phyloP scores from a whole-genome alignment of 1,139 yeast genomes.

The Trichomonascaceae sp. region DNA sequence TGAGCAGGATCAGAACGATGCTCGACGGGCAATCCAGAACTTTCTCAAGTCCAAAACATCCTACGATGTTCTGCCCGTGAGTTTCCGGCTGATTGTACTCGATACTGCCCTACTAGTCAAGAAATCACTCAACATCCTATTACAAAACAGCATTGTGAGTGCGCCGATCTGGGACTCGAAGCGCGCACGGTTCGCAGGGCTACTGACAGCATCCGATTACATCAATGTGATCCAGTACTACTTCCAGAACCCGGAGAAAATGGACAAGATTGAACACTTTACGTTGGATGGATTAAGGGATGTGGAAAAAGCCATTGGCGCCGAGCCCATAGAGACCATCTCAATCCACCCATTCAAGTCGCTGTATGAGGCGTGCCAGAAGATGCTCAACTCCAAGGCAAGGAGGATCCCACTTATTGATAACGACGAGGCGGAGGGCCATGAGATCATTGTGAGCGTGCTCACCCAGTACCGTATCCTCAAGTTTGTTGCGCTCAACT shows the following conservation, averaged over 20 bases:
- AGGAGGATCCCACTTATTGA: constrained; percentile 92
- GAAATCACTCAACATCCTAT: constrained; percentile 75
- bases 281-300: constrained; percentile 72
- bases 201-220: constrained; percentile 83
- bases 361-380: constrained; percentile 84
- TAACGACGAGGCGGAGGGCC: constrained; percentile 80
- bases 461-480: constrained; percentile 92
- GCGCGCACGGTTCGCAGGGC: constrained; percentile 84
- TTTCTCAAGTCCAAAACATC: constrained; percentile 87
- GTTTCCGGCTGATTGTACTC: constrained; percentile 82
- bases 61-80: constrained; percentile 92
- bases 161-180: constrained; percentile 96
- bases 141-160: constrained; percentile 88
- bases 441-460: constrained; percentile 91
- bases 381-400: constrained; percentile 81
- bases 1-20: constrained; percentile 6
- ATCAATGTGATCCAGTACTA: constrained; percentile 93
- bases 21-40: constrained; percentile 11
- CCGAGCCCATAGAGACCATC: constrained; percentile 74
- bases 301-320: constrained; percentile 80
- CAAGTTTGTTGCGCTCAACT: constrained; percentile 89
- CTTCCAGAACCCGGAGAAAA: constrained; percentile 80
- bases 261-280: constrained; percentile 76
- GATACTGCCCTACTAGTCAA: constrained; percentile 87
- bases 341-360: constrained; percentile 88